Evolutionary conservation across 2,329 filamentous ascomycete species (phyloP).

Genomic region (Sporothrix humicola): DNA sequence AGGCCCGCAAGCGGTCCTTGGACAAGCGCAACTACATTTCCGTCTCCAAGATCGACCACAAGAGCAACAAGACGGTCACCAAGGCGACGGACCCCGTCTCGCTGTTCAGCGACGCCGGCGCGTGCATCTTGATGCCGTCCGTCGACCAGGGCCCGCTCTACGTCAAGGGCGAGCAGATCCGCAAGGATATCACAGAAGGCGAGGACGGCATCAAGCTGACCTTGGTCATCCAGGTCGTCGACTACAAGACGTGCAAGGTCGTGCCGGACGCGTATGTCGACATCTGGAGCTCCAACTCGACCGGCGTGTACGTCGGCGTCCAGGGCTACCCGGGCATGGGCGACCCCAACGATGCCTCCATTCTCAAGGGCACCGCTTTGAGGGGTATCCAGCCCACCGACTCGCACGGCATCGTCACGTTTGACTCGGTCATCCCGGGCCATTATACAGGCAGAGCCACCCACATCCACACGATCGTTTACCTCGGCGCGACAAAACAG

Average conservation of each 20-base stretch:
- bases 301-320: constrained; percentile 50
- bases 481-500: constrained; percentile 46
- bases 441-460: constrained; percentile 51
- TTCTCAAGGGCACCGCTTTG: constrained; percentile 51
- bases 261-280: constrained; percentile 56
- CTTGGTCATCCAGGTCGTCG: constrained; percentile 60
- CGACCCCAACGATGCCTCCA: constrained; percentile 46
- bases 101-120: constrained; percentile 48
- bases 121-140: constrained; percentile 54
- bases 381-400: constrained; percentile 54
- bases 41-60: constrained; percentile 44
- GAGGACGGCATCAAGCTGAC: constrained; percentile 56
- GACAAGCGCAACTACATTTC: constrained; percentile 43
- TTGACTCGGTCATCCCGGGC: constrained; percentile 52
- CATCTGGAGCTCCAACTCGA: constrained; percentile 56
- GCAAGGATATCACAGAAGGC: constrained; percentile 54
- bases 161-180: constrained; percentile 57
- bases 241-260: constrained; percentile 59
- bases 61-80: constrained; percentile 44
- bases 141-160: constrained; percentile 58
- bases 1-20: not conserved
- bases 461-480: constrained; percentile 49
- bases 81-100: constrained; percentile 43
- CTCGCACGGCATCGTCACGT: constrained; percentile 49
- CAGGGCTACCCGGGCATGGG: constrained; percentile 38